Evolutionary conservation across 1,139 yeast species (phyloP).

Genomic region (Sugiyamaella paludigena): DNA sequence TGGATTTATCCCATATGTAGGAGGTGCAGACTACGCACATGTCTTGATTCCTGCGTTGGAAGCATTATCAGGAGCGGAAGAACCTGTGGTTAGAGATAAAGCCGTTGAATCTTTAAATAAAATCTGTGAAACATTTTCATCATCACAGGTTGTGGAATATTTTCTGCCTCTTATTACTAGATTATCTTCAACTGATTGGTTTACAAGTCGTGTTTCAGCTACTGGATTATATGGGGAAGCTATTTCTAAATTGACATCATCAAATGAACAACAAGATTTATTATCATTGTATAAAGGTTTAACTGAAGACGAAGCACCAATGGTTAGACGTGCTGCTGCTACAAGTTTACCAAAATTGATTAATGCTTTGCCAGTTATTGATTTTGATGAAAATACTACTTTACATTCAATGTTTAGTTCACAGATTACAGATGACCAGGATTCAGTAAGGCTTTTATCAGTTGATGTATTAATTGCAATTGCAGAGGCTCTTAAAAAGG

Average conservation of each 20-base stretch:
- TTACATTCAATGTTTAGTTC: conserved; percentile 77
- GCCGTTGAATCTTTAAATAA: conserved; percentile 83
- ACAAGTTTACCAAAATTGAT: conserved; percentile 73
- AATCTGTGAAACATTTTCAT: conserved; percentile 63
- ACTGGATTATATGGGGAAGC: conserved; percentile 83
- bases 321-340: conserved; percentile 97
- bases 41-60: conserved; percentile 83
- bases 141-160: conserved; percentile 62
- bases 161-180: conserved; percentile 75
- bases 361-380: conserved; percentile 48
- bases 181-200: conserved; percentile 90
- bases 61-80: conserved; percentile 88
- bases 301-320: conserved; percentile 90
- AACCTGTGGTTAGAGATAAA: conserved; percentile 94
- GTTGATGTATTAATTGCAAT: conserved; percentile 75
- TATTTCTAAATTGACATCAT: conserved; percentile 51
- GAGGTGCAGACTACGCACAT: conserved; percentile 78
- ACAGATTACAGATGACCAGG: conserved; percentile 84
- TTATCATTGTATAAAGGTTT: conserved; percentile 66
- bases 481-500: conserved; percentile 37
- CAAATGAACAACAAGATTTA: conserved; percentile 49
- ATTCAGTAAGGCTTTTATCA: conserved; percentile 86
- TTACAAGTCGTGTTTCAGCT: conserved; percentile 86
- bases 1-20: conserved; percentile 78
- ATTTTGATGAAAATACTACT: conserved; percentile 37